Conservation (phyloP, 768 basidiomycete genomes). For the Leccinum uliginosum region DNA sequence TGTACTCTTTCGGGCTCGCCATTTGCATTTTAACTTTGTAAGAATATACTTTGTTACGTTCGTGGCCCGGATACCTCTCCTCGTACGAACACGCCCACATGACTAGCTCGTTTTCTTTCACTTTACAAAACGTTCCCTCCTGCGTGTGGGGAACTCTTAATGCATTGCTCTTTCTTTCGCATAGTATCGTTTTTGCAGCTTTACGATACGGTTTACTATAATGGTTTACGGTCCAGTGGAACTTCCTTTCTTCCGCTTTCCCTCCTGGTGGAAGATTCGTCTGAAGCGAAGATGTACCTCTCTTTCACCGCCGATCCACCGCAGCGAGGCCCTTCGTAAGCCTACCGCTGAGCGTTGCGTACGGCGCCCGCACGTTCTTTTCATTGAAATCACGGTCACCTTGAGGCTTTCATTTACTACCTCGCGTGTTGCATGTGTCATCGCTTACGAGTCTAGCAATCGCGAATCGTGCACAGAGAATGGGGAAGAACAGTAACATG, state of each 20-base stretch:
- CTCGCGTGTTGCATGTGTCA: constrained; percentile 27
- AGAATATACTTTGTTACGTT: not conserved
- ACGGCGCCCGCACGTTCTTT: constrained; percentile 5
- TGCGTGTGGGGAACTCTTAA: not conserved
- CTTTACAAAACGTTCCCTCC: not conserved
- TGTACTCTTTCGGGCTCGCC: not conserved
- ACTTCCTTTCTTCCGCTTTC: too few species aligned
- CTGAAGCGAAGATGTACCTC: too few species aligned
- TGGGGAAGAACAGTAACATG: constrained; percentile 24
- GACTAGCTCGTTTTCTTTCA: not conserved
- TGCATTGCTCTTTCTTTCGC: not conserved
- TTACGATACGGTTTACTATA: not conserved
- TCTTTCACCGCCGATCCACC: too few species aligned
- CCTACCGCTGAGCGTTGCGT: constrained; percentile 1
- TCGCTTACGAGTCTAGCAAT: constrained; percentile 19
- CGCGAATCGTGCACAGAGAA: constrained; percentile 14
- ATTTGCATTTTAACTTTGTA: not conserved
- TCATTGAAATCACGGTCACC: constrained; percentile 13
- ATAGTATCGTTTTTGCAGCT: not conserved
- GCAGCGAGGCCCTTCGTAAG: constrained; percentile 13
- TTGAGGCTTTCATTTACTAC: constrained; percentile 31
- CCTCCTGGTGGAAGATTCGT: too few species aligned
- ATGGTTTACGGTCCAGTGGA: not conserved
- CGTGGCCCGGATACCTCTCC: not conserved
- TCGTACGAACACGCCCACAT: not conserved